Conservation (phyloP, 108 stramenopile genomes). For the Cyclotella distinguenda region DNA sequence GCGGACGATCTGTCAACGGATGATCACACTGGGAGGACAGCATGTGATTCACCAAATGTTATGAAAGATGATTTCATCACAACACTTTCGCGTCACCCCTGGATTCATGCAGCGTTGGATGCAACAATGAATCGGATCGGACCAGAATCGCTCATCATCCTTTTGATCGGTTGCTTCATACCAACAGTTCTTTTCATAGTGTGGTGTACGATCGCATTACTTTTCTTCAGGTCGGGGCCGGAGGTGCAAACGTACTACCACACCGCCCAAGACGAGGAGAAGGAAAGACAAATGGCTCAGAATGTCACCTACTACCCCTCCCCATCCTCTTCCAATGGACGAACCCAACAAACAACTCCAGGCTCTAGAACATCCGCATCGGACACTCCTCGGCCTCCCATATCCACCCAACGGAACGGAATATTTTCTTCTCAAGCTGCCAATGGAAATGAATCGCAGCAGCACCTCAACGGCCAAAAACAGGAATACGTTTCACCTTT, state of each 20-base stretch:
- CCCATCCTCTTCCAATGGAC: slow-evolving; percentile 18
- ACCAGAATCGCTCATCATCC: slow-evolving; percentile 19
- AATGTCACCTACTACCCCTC: slow-evolving; percentile 41
- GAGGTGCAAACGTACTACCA: slow-evolving; percentile 35
- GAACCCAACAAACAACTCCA: slow-evolving; percentile 1
- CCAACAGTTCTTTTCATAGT: slow-evolving; percentile 17
- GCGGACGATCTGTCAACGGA: slow-evolving; percentile 4
- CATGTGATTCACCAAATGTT: slow-evolving; percentile 4
- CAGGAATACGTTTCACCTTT: slow-evolving; percentile 18
- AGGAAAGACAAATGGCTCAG: slow-evolving; percentile 31
- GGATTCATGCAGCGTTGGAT: slow-evolving; percentile 4
- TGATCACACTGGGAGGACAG: background rate
- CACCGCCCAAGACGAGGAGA: slow-evolving; percentile 27
- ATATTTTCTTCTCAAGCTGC: slow-evolving; percentile 28
- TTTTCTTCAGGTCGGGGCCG: slow-evolving; percentile 25
- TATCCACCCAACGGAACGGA: slow-evolving; percentile 38
- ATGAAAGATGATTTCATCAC: background rate
- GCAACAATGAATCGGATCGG: slow-evolving; percentile 22
- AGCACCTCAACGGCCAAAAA: background rate
- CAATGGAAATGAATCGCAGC: slow-evolving; percentile 4
- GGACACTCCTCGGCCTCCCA: slow-evolving; percentile 15
- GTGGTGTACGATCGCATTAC: slow-evolving; percentile 7
- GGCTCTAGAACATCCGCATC: slow-evolving; percentile 15
- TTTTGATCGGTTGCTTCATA: slow-evolving; percentile 21
- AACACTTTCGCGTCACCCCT: background rate